Evolutionary conservation across 164 flowering plant species (phyloP).

Genomic region (Tetracentron sinense): DNA sequence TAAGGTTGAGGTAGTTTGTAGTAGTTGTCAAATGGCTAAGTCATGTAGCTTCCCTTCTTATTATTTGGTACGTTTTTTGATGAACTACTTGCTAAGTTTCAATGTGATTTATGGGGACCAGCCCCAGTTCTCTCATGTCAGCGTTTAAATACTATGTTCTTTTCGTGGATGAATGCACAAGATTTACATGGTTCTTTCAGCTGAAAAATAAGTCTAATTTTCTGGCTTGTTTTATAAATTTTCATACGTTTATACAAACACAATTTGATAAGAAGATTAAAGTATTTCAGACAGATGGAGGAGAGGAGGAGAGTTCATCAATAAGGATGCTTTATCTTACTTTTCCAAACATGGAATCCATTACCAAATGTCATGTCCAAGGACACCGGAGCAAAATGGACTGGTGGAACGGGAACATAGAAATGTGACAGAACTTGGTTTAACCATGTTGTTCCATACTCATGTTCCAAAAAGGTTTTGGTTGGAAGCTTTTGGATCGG

Average conservation of each 20-base stretch:
- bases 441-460: background rate
- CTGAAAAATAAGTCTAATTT: background rate
- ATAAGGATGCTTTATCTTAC: background rate
- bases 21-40: slow-evolving; percentile 7
- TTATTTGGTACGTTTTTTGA: background rate
- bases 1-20: background rate
- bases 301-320: background rate
- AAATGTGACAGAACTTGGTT: background rate
- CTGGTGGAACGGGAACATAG: background rate
- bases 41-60: slow-evolving; percentile 1
- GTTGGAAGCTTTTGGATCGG: background rate
- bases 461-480: background rate
- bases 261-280: too few species aligned
- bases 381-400: slow-evolving; percentile 10
- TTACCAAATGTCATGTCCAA: background rate
- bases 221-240: too few species aligned
- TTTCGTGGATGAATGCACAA: too few species aligned
- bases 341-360: background rate
- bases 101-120: slow-evolving; percentile 6
- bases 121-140: background rate
- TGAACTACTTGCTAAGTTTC: slow-evolving; percentile 1
- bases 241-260: too few species aligned
- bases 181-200: background rate
- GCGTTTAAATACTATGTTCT: background rate
- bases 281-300: background rate